Evolutionary conservation across 805 yeast species (phyloP).

Genomic region (Spencermartinsiella europaea): DNA sequence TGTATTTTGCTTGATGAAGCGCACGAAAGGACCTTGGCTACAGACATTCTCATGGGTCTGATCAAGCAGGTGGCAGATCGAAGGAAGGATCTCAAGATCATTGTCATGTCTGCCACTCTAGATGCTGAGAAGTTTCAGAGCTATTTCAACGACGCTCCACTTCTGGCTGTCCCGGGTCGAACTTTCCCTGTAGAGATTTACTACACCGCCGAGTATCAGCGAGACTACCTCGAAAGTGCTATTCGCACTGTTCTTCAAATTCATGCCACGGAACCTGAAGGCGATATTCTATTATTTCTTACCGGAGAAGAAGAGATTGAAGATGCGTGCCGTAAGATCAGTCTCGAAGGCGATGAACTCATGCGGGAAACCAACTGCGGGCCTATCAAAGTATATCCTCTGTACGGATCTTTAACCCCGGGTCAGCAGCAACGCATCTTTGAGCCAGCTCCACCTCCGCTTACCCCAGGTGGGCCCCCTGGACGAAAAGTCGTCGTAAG

Average conservation of each 20-base stretch:
- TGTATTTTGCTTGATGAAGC: conserved; percentile 96
- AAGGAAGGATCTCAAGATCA: conserved; percentile 84
- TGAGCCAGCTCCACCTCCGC: conserved; percentile 79
- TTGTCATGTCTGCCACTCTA: conserved; percentile 95
- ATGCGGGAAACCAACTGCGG: conserved; percentile 88
- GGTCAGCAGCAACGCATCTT: conserved; percentile 91
- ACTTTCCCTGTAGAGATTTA: conserved; percentile 96
- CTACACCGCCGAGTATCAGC: conserved; percentile 94
- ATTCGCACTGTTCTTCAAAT: conserved; percentile 93
- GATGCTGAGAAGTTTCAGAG: conserved; percentile 89
- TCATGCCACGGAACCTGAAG: conserved; percentile 93
- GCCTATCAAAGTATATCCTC: conserved; percentile 82
- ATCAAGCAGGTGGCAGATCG: conserved; percentile 73
- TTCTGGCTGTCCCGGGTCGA: conserved; percentile 95
- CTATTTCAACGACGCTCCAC: conserved; percentile 87
- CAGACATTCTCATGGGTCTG: conserved; percentile 95
- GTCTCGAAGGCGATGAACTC: conserved; percentile 83
- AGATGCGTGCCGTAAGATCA: conserved; percentile 86
- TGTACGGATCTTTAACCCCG: conserved; percentile 96
- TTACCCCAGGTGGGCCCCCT: conserved; percentile 73
- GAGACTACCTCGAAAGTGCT: conserved; percentile 92
- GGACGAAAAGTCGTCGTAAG: conserved; percentile 91
- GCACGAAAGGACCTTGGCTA: conserved; percentile 94
- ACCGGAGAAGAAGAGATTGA: conserved; percentile 99
- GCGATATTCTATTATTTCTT: conserved; percentile 79